Conservation (phyloP, 2,329 filamentous ascomycete species). For the Xylariaceae sp. region DNA sequence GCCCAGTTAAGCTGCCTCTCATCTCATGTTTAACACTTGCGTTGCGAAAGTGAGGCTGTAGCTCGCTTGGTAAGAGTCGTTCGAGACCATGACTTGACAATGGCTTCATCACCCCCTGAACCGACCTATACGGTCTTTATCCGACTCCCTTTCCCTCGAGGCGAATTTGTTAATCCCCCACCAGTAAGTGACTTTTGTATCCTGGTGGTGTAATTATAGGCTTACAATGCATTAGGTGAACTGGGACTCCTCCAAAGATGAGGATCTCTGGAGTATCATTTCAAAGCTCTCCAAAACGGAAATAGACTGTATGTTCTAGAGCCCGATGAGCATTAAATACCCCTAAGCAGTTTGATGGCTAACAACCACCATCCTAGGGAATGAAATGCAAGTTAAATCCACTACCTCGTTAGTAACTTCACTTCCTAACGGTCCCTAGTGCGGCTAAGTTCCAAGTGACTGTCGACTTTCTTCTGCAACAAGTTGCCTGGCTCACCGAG, state of each 20-base stretch:
- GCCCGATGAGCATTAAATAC: constrained; percentile 4
- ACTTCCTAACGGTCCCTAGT: constrained; percentile 57
- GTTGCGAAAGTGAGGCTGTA: constrained; percentile 2
- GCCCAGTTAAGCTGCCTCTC: not conserved
- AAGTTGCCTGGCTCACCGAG: constrained; percentile 93
- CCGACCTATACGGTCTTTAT: constrained; percentile 79
- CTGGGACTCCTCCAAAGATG: constrained; percentile 88
- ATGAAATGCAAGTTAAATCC: constrained; percentile 66
- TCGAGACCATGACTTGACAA: constrained; percentile 18
- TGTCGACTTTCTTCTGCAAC: constrained; percentile 86
- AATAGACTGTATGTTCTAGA: constrained; percentile 74
- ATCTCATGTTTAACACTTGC: not conserved
- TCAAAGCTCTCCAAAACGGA: constrained; percentile 82
- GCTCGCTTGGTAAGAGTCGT: constrained; percentile 9
- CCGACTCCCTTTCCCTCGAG: constrained; percentile 84
- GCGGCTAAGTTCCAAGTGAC: constrained; percentile 77
- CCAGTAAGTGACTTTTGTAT: constrained; percentile 60
- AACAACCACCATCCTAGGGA: constrained; percentile 64
- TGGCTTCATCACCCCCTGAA: constrained; percentile 48
- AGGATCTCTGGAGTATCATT: constrained; percentile 86
- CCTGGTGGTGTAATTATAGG: not conserved
- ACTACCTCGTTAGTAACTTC: constrained; percentile 13
- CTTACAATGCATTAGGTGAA: constrained; percentile 64
- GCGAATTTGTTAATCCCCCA: constrained; percentile 88
- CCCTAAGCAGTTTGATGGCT: constrained; percentile 18